These are phyloP conservation scores for Neoboletus brunneissimus DNA, from an alignment of 768 basidiomycete species.

Conservation along the genomic window DNA sequence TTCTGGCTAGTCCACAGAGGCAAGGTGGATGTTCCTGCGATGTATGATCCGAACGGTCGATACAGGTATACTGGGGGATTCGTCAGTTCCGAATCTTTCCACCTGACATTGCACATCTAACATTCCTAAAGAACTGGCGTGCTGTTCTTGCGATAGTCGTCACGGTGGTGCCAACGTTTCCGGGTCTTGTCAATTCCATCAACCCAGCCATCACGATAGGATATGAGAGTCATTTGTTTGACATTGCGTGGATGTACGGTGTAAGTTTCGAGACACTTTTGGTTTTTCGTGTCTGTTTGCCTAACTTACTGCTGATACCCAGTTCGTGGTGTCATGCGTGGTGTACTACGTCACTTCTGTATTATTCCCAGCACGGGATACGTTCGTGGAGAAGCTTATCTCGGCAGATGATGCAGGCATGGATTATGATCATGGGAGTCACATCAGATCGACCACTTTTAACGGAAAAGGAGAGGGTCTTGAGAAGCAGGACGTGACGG, in stretches of 20 bases:
- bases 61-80: conserved; percentile 77
- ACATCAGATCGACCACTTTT: background rate
- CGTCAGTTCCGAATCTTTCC: conserved; percentile 36
- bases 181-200: conserved; percentile 76
- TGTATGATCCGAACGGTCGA: conserved; percentile 77
- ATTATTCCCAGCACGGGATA: conserved; percentile 29
- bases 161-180: conserved; percentile 66
- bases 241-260: conserved; percentile 77
- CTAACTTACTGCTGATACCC: background rate
- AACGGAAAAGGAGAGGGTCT: background rate
- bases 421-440: background rate
- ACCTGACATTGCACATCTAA: background rate
- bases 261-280: conserved; percentile 40
- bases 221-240: conserved; percentile 54
- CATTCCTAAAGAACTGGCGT: conserved; percentile 66
- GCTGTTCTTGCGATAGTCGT: conserved; percentile 66
- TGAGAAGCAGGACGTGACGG: conserved; percentile 1
- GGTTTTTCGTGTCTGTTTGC: background rate
- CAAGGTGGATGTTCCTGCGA: conserved; percentile 76
- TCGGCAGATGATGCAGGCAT: conserved; percentile 24
- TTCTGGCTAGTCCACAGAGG: conserved; percentile 77
- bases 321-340: conserved; percentile 29
- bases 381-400: conserved; percentile 29
- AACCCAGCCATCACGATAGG: conserved; percentile 64
- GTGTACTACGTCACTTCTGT: conserved; percentile 33